A percentile compares a stretch with the other conserved stretches of the same genome.
phyloP scores from a whole-genome alignment of 2,329 filamentous ascomycete genomes.

The Raffaelea albimanens region DNA sequence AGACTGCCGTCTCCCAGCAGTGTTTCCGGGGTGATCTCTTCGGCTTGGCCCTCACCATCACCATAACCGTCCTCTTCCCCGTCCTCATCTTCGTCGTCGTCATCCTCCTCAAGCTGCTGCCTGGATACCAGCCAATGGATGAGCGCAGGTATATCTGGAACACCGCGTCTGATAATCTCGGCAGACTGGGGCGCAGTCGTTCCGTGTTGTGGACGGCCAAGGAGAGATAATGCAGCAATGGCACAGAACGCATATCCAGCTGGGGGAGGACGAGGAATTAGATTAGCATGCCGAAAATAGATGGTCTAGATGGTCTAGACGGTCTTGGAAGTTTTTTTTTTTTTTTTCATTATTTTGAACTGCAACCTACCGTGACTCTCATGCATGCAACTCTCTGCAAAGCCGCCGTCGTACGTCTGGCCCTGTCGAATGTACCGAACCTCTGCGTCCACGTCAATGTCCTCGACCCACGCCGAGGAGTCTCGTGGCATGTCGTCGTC shows the following conservation, averaged over 20 bases:
- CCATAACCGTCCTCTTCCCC: constrained; percentile 33
- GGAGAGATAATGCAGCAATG: constrained; percentile 64
- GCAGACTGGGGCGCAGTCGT: constrained; percentile 13
- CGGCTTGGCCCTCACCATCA: constrained; percentile 19
- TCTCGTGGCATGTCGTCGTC: constrained; percentile 26
- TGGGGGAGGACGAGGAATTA: no score
- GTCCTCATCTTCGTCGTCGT: constrained; percentile 32
- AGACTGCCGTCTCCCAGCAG: no score
- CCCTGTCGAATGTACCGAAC: constrained; percentile 54
- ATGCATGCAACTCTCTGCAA: constrained; percentile 66
- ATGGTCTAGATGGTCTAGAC: no score
- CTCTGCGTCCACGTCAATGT: constrained; percentile 66
- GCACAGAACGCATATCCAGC: constrained; percentile 89
- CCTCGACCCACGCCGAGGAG: constrained; percentile 47
- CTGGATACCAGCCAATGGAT: constrained; percentile 44
- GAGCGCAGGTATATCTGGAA: constrained; percentile 27
- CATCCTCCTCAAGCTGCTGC: constrained; percentile 50
- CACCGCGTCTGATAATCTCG: constrained; percentile 23
- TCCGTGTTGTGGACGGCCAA: constrained; percentile 49
- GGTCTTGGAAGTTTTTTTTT: no score
- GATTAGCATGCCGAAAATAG: no score
- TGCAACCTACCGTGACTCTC: constrained; percentile 64
- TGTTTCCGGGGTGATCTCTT: background rate
- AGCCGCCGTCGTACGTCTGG: constrained; percentile 75
- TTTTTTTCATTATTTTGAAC: background rate